phyloP scores from a whole-genome alignment of 768 basidiomycete genomes.

The Termitomyces sp. region DNA sequence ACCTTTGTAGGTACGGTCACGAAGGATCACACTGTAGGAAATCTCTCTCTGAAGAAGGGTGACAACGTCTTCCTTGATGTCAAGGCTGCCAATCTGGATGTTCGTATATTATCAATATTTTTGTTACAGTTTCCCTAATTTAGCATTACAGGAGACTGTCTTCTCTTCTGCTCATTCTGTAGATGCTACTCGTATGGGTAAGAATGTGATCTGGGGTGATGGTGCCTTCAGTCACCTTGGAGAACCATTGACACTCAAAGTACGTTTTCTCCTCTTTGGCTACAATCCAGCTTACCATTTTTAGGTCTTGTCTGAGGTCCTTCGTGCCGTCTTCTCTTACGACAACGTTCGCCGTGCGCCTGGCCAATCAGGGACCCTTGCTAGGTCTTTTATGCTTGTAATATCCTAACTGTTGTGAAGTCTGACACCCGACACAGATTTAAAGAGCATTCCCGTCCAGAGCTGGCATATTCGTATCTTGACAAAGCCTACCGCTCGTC shows the following conservation, averaged over 20 bases:
- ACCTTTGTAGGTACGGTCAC: constrained; percentile 37
- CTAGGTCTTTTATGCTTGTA: constrained; percentile 31
- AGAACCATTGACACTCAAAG: constrained; percentile 51
- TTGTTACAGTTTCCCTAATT: background rate
- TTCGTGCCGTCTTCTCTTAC: constrained; percentile 60
- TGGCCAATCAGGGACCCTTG: constrained; percentile 59
- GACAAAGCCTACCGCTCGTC: constrained; percentile 40
- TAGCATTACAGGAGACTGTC: constrained; percentile 34
- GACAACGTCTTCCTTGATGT: constrained; percentile 63
- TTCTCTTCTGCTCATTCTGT: constrained; percentile 46
- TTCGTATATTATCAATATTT: constrained; percentile 26
- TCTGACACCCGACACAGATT: constrained; percentile 30
- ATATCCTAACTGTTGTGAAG: background rate
- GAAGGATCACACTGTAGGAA: constrained; percentile 39
- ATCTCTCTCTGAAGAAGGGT: constrained; percentile 36
- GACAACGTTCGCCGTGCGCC: constrained; percentile 62
- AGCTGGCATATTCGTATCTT: constrained; percentile 53
- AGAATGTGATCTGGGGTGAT: constrained; percentile 43
- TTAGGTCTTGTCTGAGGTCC: constrained; percentile 52
- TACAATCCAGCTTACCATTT: constrained; percentile 27
- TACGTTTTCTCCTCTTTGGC: constrained; percentile 16
- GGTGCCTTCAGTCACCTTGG: constrained; percentile 41
- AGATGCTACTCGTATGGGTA: constrained; percentile 39
- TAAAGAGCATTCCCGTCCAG: constrained; percentile 39
- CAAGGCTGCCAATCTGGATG: constrained; percentile 49